phyloP scores from a whole-genome alignment of 192 early-diverging fungal species.

The Mortierella hygrophila region DNA sequence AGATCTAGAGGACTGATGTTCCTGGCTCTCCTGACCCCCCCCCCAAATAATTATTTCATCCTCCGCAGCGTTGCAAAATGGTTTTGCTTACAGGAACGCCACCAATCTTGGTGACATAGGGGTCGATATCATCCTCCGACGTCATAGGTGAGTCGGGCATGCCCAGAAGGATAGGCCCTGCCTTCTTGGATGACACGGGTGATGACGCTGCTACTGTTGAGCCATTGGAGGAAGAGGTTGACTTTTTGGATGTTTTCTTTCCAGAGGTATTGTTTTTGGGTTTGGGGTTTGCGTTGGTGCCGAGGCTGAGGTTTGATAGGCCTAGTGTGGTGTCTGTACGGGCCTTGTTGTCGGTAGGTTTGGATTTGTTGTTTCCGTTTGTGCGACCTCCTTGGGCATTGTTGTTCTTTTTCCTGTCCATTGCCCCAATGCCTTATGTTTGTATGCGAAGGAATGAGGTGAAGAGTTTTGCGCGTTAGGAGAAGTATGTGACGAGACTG shows the following conservation, averaged over 20 bases:
- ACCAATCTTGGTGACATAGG: constrained; percentile 75
- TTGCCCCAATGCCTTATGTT: not conserved
- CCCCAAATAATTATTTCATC: not conserved
- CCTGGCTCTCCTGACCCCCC: not conserved
- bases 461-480: not conserved
- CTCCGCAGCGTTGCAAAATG: not conserved
- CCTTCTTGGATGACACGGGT: constrained; percentile 41
- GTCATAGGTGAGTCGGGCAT: constrained; percentile 63
- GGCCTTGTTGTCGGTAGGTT: not conserved
- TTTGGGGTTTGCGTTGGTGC: constrained; percentile 4
- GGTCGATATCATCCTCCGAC: constrained; percentile 61
- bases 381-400: constrained; percentile 3
- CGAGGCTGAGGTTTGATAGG: constrained; percentile 17
- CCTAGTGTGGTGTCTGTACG: constrained; percentile 6
- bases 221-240: not conserved
- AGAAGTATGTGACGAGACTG: not conserved
- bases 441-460: not conserved
- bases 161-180: constrained; percentile 57
- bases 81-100: constrained; percentile 67
- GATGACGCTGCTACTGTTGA: not conserved
- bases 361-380: not conserved
- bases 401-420: constrained; percentile 23
- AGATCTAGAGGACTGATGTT: not conserved
- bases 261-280: constrained; percentile 14
- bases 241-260: constrained; percentile 28